Base-by-base conservation (phyloP, 306 rosid species). In the Lagenaria siceraria region DNA sequence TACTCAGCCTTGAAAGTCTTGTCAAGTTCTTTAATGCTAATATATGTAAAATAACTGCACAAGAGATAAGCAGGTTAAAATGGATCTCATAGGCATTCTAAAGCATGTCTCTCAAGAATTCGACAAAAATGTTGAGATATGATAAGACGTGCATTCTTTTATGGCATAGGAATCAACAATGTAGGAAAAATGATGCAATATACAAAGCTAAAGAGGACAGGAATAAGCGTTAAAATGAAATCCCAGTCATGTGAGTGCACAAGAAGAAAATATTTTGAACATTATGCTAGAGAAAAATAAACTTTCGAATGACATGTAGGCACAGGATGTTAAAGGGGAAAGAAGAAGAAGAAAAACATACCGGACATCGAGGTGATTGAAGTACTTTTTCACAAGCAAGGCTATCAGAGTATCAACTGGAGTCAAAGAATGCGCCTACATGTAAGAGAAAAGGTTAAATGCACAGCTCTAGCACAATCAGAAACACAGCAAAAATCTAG, bases 21-120 rank as follows among this genome's bases (percentile, higher is more conserved):
- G 46, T 87, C 71, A 19, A 95, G 80, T 56, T 88, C 88, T 76
- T 86, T 92, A 72, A 95, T 65, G 82, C 97, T 88, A 81, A 90
- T 88, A 85, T 82, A 89, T 19, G 97, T 92, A 89, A 90, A 95
- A 78, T 92, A 95, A 54, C 99, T 92, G 90, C 79, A 77, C 36
- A 66, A 84, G 78, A 14, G n/a, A 77, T 15, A 43, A 84, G 62
- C 24, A 58, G 76, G 78, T 22, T 33, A 35, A 42, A n/a, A 63
- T 48, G 11, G 13, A 64, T 63, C 58, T 46, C 22, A 9, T 31
- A 14, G 62, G 60, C 56, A 70, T 48, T 62, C 43, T 48, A 17
- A 48, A 29, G 6, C 36, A 43, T 27, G 55, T 9, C 18, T 74
- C 31, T 31, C 52, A 69, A 29, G 43, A 29, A 52, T 52, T 52